phyloP scores from a whole-genome alignment of 169 alveolate species.

The Babesia ovata region DNA sequence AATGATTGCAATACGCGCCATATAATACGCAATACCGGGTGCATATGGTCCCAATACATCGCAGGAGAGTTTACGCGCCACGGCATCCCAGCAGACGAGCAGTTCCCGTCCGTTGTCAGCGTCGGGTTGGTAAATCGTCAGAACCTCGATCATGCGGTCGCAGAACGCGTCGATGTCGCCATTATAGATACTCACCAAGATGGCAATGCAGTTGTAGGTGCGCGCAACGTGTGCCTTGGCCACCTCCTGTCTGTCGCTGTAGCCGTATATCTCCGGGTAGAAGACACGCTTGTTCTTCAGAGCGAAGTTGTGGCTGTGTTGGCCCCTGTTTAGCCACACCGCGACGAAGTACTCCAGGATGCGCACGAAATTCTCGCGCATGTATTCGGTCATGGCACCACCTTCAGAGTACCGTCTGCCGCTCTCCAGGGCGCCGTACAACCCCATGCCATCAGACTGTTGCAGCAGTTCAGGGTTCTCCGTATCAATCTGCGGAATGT shows the following conservation, averaged over 20 bases:
- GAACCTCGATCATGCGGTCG: conserved; percentile 57
- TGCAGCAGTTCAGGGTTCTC: background rate
- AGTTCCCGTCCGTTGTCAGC: background rate
- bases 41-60: conserved; percentile 18
- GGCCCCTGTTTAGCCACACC: conserved; percentile 39
- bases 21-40: conserved; percentile 55
- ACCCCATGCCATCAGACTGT: no score
- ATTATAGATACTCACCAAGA: conserved; percentile 16
- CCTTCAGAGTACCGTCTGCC: background rate
- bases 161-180: conserved; percentile 58
- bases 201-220: conserved; percentile 52
- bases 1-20: conserved; percentile 5
- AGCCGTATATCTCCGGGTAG: conserved; percentile 50
- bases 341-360: conserved; percentile 49
- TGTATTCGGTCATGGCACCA: conserved; percentile 11
- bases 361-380: conserved; percentile 50
- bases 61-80: conserved; percentile 18
- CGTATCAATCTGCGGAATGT: background rate
- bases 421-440: no score
- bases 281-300: conserved; percentile 46
- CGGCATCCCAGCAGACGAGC: conserved; percentile 35
- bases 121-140: conserved; percentile 15
- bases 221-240: conserved; percentile 12
- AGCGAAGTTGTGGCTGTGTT: conserved; percentile 23
- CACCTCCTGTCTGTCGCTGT: conserved; percentile 14